phyloP scores from a whole-genome alignment of 2,329 filamentous ascomycete species.

The Fusarium sp. region DNA sequence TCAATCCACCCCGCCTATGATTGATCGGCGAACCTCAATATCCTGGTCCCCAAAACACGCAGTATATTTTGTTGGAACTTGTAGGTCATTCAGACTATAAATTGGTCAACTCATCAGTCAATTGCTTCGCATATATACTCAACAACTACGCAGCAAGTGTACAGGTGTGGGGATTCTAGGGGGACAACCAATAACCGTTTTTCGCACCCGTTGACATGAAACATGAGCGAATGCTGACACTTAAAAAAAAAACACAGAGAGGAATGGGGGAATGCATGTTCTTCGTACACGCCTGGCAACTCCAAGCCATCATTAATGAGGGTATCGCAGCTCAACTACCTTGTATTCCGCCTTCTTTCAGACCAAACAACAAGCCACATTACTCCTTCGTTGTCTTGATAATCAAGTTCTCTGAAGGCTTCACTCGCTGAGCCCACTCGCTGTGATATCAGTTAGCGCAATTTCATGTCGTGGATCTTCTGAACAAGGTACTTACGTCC shows the following conservation, averaged over 20 bases:
- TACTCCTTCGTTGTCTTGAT: slow-evolving; percentile 60
- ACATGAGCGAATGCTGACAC: slow-evolving; percentile 40
- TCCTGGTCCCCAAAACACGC: slow-evolving; percentile 1
- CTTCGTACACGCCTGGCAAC: slow-evolving; percentile 48
- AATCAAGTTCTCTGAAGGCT: slow-evolving; percentile 72
- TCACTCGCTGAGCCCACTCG: slow-evolving; percentile 76
- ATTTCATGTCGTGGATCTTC: slow-evolving; percentile 1
- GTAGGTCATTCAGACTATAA: background rate
- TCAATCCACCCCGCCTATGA: slow-evolving; percentile 12
- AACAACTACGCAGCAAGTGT: slow-evolving; percentile 41
- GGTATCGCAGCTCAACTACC: slow-evolving; percentile 50
- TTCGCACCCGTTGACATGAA: slow-evolving; percentile 30
- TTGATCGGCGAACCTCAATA: slow-evolving; percentile 34
- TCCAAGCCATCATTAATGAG: slow-evolving; percentile 49
- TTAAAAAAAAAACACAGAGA: slow-evolving; percentile 37
- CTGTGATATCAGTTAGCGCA: slow-evolving; percentile 57
- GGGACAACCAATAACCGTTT: slow-evolving; percentile 35
- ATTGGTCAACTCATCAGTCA: slow-evolving; percentile 29
- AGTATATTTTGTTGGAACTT: slow-evolving; percentile 2
- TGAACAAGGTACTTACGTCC: slow-evolving; percentile 79
- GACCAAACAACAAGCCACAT: slow-evolving; percentile 23
- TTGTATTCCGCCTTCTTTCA: slow-evolving; percentile 37
- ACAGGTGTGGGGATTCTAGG: slow-evolving; percentile 43
- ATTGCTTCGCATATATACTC: slow-evolving; percentile 44
- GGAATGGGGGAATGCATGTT: slow-evolving; percentile 45